These are phyloP conservation scores for Silene vulgaris DNA, from an alignment of 179 eudicot species.

Conservation along the genomic window DNA sequence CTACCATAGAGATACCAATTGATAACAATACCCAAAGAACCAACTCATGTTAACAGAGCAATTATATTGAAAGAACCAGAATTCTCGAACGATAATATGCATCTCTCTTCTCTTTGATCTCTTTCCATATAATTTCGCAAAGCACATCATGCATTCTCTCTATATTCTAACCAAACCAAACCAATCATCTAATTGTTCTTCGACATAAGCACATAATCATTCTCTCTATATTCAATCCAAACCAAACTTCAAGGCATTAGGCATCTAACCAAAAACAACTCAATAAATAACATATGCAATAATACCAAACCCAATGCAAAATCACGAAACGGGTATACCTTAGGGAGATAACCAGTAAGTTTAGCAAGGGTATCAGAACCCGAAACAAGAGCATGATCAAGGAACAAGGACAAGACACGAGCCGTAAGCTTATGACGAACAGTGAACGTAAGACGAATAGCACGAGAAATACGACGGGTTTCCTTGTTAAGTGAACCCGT, in stretches of 20 bases:
- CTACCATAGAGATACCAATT: neutral
- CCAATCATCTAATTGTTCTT: neutral
- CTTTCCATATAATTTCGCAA: neutral
- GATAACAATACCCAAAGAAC: too few species aligned
- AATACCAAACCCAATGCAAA: neutral
- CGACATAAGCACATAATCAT: too few species aligned
- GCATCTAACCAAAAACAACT: neutral
- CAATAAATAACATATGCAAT: neutral
- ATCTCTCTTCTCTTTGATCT: too few species aligned
- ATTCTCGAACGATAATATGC: neutral
- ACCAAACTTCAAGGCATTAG: too few species aligned
- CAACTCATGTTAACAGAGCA: neutral
- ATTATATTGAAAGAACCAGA: neutral
- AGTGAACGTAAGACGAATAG: conserved; percentile 62
- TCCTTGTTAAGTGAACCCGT: conserved; percentile 72
- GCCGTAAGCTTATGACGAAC: conserved; percentile 65
- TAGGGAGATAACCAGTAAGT: conserved; percentile 61
- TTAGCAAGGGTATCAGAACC: conserved; percentile 71
- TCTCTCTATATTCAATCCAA: too few species aligned
- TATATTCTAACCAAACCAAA: neutral
- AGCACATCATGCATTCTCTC: neutral
- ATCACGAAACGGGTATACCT: conserved; percentile 37
- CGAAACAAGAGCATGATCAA: conserved; percentile 57
- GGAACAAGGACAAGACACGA: conserved; percentile 55
- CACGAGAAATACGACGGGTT: conserved; percentile 65